phyloP scores from a whole-genome alignment of 2,329 filamentous ascomycete genomes.

The Xylariaceae sp. region DNA sequence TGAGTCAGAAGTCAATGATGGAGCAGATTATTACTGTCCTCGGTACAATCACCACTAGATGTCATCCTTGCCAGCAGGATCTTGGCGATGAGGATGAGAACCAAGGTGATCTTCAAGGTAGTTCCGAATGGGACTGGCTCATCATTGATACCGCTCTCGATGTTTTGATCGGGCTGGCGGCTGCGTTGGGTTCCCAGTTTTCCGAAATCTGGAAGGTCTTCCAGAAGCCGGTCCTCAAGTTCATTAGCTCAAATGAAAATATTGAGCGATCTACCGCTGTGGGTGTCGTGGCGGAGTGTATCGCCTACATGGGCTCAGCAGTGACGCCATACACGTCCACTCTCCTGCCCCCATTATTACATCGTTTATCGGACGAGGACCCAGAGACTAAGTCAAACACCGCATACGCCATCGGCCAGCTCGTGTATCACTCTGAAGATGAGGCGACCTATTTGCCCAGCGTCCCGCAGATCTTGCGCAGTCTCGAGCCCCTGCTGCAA shows the following conservation, averaged over 20 bases:
- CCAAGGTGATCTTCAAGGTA: constrained; percentile 66
- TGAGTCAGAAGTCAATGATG: constrained; percentile 68
- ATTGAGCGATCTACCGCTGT: constrained; percentile 87
- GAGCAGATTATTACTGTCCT: constrained; percentile 73
- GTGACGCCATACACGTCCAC: constrained; percentile 75
- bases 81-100: constrained; percentile 77
- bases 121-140: constrained; percentile 96
- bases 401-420: constrained; percentile 81
- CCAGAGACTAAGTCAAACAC: constrained; percentile 92
- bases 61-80: constrained; percentile 90
- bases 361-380: constrained; percentile 85
- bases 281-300: constrained; percentile 86
- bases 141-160: constrained; percentile 93
- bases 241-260: constrained; percentile 77
- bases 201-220: constrained; percentile 92
- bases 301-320: constrained; percentile 75
- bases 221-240: constrained; percentile 85
- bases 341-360: constrained; percentile 75
- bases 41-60: constrained; percentile 76
- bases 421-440: constrained; percentile 77
- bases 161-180: constrained; percentile 78
- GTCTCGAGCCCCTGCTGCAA: constrained; percentile 80
- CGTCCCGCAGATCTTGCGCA: constrained; percentile 73
- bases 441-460: constrained; percentile 67
- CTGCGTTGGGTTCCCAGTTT: constrained; percentile 76